phyloP scores from a whole-genome alignment of 345 rosid genomes.

The Bruguiera sexangula region DNA sequence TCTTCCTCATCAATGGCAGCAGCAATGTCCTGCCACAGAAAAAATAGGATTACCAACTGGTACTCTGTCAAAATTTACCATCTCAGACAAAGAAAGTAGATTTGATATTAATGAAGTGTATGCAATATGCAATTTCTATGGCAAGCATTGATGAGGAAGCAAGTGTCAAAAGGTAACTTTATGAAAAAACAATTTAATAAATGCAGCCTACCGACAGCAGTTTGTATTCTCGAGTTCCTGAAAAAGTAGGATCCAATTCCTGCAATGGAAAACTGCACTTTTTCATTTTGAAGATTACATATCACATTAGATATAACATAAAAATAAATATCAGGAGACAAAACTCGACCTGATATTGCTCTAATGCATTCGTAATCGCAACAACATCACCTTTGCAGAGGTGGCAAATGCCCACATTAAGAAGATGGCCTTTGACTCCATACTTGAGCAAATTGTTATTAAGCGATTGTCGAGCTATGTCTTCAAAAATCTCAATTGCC shows the following conservation, averaged over 20 bases:
- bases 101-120: too few relatives aligned
- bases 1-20: conserved; percentile 28
- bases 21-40: conserved; percentile 25
- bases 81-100: not conserved
- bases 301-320: not conserved
- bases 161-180: not conserved
- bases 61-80: not conserved
- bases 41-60: not conserved
- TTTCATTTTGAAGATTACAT: not conserved
- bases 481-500: conserved; percentile 25
- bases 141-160: not conserved
- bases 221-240: conserved; percentile 23
- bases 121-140: too few relatives aligned
- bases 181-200: not conserved
- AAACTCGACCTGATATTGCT: conserved; percentile 19
- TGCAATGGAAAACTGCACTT: conserved; percentile 4
- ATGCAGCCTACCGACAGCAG: conserved; percentile 15
- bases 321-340: too few relatives aligned
- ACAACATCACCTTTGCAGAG: conserved; percentile 23
- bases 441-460: conserved; percentile 21
- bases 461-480: conserved; percentile 20
- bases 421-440: conserved; percentile 29
- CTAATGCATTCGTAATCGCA: conserved; percentile 25
- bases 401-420: conserved; percentile 31
- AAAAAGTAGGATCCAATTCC: conserved; percentile 28